Conservation (phyloP, 257 asterid species). For the Salvia hispanica region DNA sequence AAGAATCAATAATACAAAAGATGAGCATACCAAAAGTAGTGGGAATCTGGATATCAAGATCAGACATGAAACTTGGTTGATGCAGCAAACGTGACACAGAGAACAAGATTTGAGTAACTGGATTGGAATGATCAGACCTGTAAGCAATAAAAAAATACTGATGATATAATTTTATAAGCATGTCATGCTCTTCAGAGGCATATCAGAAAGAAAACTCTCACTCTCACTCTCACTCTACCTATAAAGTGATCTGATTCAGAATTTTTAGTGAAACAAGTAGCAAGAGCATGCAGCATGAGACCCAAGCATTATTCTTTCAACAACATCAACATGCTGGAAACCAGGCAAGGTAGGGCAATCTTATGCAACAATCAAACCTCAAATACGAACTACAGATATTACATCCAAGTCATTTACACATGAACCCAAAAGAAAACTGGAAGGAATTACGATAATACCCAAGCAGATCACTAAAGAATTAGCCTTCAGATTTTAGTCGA, state of each 20-base stretch:
- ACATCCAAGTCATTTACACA: background rate
- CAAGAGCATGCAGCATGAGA: no score
- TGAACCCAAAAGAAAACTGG: background rate
- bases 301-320: background rate
- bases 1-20: background rate
- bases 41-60: conserved; percentile 60
- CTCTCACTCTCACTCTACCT: background rate
- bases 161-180: background rate
- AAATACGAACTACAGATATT: background rate
- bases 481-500: conserved; percentile 11
- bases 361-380: background rate
- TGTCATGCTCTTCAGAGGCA: background rate
- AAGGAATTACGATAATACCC: background rate
- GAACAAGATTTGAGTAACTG: conserved; percentile 31
- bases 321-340: background rate
- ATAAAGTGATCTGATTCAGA: background rate
- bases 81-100: conserved; percentile 24
- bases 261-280: background rate
- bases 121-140: conserved; percentile 48
- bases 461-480: background rate
- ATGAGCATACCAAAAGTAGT: conserved; percentile 50
- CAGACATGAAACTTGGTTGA: conserved; percentile 66
- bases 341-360: background rate
- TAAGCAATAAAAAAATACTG: conserved; percentile 9
- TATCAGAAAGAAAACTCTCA: background rate